Conservation (phyloP, 1,284 basidiomycete species). For the Caloboletus firmus region DNA sequence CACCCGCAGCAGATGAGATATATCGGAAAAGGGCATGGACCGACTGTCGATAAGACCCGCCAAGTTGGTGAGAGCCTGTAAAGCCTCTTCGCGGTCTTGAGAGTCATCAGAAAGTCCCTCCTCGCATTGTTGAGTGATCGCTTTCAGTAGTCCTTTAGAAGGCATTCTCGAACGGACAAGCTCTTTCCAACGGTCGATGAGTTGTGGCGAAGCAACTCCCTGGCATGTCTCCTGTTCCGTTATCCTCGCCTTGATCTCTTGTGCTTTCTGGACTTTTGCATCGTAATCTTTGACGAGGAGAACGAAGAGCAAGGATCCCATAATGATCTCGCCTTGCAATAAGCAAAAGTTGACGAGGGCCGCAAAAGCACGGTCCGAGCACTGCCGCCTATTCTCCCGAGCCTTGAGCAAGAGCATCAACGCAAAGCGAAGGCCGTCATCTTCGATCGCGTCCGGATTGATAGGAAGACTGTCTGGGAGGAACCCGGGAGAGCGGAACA, state of each 20-base stretch:
- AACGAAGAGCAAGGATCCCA: slow-evolving; percentile 67
- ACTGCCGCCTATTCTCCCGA: slow-evolving; percentile 51
- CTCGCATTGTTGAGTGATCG: slow-evolving; percentile 25
- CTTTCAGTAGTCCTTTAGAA: slow-evolving; percentile 30
- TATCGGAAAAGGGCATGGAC: slow-evolving; percentile 44
- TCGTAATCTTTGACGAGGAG: slow-evolving; percentile 66
- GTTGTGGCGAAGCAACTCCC: slow-evolving; percentile 9
- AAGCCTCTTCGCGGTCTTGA: slow-evolving; percentile 25
- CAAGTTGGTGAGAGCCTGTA: slow-evolving; percentile 64
- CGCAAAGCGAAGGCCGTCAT: slow-evolving; percentile 48
- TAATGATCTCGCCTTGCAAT: slow-evolving; percentile 72
- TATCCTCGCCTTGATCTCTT: slow-evolving; percentile 27
- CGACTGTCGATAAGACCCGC: slow-evolving; percentile 51
- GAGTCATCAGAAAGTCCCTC: slow-evolving; percentile 19
- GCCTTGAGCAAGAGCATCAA: slow-evolving; percentile 54
- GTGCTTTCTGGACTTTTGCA: slow-evolving; percentile 28
- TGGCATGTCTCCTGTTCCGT: slow-evolving; percentile 19
- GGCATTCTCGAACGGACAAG: slow-evolving; percentile 16
- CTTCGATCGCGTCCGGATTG: slow-evolving; percentile 30
- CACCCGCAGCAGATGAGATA: slow-evolving; percentile 47
- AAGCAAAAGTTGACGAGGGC: slow-evolving; percentile 61
- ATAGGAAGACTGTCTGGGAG: slow-evolving; percentile 18
- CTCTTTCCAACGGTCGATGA: slow-evolving; percentile 25
- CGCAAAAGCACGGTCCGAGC: slow-evolving; percentile 59
- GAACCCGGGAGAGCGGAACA: slow-evolving; percentile 7